Percentiles rank a stretch among this genome's conserved stretches.
phyloP scores from a whole-genome alignment of 805 yeast species.

The Suhomyces sp. region DNA sequence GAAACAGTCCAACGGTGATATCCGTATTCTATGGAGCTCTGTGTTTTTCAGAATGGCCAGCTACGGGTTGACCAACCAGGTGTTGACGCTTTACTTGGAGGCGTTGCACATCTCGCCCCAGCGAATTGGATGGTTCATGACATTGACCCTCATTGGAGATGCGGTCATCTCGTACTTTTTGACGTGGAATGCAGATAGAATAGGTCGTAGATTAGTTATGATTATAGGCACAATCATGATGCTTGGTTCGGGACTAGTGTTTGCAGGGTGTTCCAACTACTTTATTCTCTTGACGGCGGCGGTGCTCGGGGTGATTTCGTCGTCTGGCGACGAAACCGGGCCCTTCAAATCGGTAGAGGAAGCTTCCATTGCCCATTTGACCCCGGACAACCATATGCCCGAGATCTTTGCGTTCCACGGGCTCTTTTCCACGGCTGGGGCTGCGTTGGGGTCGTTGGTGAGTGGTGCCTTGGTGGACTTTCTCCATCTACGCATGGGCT shows the following conservation, averaged over 20 bases:
- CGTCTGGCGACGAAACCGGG: constrained; percentile 88
- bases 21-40: constrained; percentile 61
- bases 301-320: constrained; percentile 79
- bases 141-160: constrained; percentile 77
- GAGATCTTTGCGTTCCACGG: constrained; percentile 76
- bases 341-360: constrained; percentile 88
- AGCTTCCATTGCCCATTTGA: constrained; percentile 74
- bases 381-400: constrained; percentile 61
- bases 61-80: constrained; percentile 78
- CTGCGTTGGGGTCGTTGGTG: constrained; percentile 65
- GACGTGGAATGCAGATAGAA: constrained; percentile 72
- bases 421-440: constrained; percentile 64
- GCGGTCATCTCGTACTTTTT: constrained; percentile 64
- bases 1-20: constrained; percentile 46
- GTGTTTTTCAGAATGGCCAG: constrained; percentile 70
- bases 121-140: constrained; percentile 75
- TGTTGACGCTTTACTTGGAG: constrained; percentile 64
- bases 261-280: constrained; percentile 55
- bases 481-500: constrained; percentile 28
- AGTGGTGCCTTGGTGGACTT: constrained; percentile 60
- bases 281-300: constrained; percentile 64
- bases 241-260: constrained; percentile 63
- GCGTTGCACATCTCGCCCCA: constrained; percentile 53
- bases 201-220: constrained; percentile 69
- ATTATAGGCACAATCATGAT: constrained; percentile 62